Evolutionary conservation across 2,329 filamentous ascomycete species (phyloP).

Genomic region (Cryphonectria nitschkei): DNA sequence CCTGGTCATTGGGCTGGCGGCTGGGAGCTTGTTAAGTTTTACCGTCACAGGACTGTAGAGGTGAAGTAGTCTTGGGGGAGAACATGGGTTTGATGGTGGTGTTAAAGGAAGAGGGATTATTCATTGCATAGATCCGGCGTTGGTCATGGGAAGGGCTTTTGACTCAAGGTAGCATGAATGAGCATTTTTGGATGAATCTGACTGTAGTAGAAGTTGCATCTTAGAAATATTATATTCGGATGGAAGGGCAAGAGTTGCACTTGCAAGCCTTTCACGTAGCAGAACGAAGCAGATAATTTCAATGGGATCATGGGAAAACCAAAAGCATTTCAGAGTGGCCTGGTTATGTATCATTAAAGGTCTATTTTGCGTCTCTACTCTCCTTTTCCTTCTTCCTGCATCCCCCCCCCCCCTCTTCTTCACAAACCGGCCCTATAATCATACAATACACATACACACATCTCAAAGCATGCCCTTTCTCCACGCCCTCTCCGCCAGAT

Average conservation of each 20-base stretch:
- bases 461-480: slow-evolving; percentile 82
- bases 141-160: neutral
- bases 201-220: neutral
- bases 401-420: neutral
- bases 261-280: neutral
- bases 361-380: neutral
- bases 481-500: slow-evolving; percentile 81
- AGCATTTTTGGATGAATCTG: neutral
- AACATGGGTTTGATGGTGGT: neutral
- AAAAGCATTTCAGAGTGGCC: neutral
- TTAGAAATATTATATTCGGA: neutral
- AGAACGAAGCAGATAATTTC: neutral
- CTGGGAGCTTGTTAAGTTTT: slow-evolving; percentile 91
- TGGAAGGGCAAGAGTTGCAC: neutral
- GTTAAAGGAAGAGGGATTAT: neutral
- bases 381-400: neutral
- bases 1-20: slow-evolving; percentile 80
- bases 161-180: neutral
- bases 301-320: no score
- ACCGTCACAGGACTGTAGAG: slow-evolving; percentile 56
- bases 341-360: no score
- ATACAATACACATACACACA: neutral
- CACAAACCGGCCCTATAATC: neutral
- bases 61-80: neutral
- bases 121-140: slow-evolving; percentile 23